Conservation (phyloP, 2,329 filamentous ascomycete genomes). For the Didymella segeticola region DNA sequence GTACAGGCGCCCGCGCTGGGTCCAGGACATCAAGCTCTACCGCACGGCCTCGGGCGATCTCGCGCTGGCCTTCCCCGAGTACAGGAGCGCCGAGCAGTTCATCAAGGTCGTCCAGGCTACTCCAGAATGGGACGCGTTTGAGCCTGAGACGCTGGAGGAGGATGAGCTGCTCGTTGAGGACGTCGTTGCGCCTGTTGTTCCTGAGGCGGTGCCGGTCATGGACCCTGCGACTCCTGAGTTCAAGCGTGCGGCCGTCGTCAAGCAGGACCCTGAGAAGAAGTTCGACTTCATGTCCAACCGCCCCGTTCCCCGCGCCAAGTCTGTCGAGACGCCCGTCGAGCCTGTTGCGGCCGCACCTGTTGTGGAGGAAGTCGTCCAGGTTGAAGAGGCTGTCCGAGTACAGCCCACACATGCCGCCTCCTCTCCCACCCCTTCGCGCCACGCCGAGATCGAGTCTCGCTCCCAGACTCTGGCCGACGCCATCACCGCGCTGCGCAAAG, state of each 20-base stretch:
- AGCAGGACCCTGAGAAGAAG: conserved; percentile 36
- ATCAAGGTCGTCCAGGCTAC: conserved; percentile 30
- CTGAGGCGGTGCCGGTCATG: conserved; percentile 30
- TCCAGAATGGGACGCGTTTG: conserved; percentile 24
- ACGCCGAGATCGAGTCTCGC: conserved; percentile 24
- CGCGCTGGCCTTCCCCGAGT: conserved; percentile 30
- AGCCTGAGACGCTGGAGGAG: conserved; percentile 10
- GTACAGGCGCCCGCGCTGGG: conserved; percentile 37
- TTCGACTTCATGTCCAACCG: conserved; percentile 49
- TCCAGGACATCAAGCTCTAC: conserved; percentile 37
- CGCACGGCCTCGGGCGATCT: conserved; percentile 28
- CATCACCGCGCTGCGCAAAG: conserved; percentile 23
- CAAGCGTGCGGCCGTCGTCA: conserved; percentile 37
- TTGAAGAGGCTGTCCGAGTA: conserved; percentile 10
- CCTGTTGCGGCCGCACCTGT: conserved; percentile 47
- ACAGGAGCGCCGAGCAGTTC: conserved; percentile 29
- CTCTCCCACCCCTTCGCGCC: conserved; percentile 10
- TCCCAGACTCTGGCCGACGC: conserved; percentile 21
- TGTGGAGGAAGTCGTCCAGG: conserved; percentile 49
- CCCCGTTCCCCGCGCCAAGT: conserved; percentile 38
- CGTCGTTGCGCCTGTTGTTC: conserved; percentile 21
- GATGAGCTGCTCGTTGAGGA: conserved; percentile 32
- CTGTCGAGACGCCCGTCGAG: conserved; percentile 15
- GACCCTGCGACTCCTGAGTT: conserved; percentile 36
- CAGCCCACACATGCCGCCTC: conserved; percentile 11